phyloP scores from a whole-genome alignment of 208 protist species.

The Acanthamoeba sp. region DNA sequence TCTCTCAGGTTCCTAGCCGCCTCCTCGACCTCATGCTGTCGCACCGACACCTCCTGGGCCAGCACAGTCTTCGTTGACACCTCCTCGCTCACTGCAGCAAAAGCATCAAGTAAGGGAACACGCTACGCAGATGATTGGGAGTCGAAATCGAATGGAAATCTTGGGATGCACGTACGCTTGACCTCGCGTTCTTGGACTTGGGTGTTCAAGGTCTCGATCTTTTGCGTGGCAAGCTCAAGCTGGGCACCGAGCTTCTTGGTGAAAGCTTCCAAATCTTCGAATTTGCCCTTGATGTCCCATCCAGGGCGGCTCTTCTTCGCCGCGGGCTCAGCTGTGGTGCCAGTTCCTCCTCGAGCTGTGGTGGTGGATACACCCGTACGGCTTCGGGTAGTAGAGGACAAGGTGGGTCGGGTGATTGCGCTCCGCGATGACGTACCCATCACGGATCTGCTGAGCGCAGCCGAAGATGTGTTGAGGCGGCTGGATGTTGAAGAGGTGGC shows the following conservation, averaged over 20 bases:
- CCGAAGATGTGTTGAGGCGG: conserved; percentile 14
- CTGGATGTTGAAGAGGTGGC: background rate
- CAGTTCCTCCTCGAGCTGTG: background rate
- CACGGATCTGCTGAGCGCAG: conserved; percentile 29
- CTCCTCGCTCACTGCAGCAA: background rate
- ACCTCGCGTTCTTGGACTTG: conserved; percentile 17
- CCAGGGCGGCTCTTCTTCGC: conserved; percentile 33
- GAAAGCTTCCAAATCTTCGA: conserved; percentile 46
- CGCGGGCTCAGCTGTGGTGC: background rate
- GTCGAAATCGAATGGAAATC: background rate
- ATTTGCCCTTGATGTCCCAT: conserved; percentile 54
- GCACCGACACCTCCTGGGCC: background rate
- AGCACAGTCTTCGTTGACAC: background rate
- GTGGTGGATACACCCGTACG: background rate
- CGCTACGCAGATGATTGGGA: background rate
- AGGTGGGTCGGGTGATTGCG: background rate
- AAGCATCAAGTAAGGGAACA: background rate
- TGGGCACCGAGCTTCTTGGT: conserved; percentile 17
- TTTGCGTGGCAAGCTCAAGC: background rate
- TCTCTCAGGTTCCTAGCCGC: background rate
- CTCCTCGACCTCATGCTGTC: conserved; percentile 36
- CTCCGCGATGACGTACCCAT: background rate
- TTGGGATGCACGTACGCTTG: background rate
- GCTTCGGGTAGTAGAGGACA: background rate
- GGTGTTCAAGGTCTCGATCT: background rate